Evolutionary conservation across 257 asterid species (phyloP).

Genomic region (Rehmannia glutinosa): DNA sequence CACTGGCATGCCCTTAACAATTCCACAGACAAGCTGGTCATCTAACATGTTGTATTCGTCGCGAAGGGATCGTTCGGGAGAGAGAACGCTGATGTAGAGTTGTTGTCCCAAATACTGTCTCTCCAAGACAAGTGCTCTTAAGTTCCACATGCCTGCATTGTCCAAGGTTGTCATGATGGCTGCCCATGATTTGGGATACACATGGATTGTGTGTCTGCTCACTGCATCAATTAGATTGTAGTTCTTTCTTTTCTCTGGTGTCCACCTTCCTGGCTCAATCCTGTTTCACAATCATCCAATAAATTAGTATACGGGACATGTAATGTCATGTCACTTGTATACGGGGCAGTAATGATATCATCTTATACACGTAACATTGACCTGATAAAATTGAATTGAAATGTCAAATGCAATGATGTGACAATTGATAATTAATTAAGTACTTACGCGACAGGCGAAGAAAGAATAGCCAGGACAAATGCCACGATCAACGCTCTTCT

Average conservation of each 20-base stretch:
- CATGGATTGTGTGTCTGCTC: conserved; percentile 54
- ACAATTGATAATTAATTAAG: not conserved
- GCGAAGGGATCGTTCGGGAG: conserved; percentile 42
- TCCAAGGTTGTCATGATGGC: conserved; percentile 50
- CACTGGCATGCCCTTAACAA: conserved; percentile 36
- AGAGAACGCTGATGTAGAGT: conserved; percentile 47
- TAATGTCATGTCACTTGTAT: no score
- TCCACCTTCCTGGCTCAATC: conserved; percentile 58
- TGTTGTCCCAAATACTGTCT: conserved; percentile 56
- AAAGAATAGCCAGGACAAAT: conserved; percentile 56
- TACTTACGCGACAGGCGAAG: conserved; percentile 65
- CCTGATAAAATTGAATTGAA: no score
- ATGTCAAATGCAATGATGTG: no score
- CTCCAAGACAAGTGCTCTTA: conserved; percentile 34
- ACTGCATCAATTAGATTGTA: conserved; percentile 54
- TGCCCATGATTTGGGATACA: conserved; percentile 55
- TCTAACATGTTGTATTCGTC: conserved; percentile 47
- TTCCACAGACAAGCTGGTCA: conserved; percentile 31
- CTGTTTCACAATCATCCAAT: conserved; percentile 14
- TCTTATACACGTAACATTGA: no score
- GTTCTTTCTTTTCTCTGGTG: conserved; percentile 31
- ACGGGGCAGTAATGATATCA: no score
- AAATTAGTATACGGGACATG: no score
- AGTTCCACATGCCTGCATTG: conserved; percentile 65
- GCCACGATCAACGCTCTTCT: conserved; percentile 60